These are phyloP conservation scores for Blepharisma japonicum DNA, from an alignment of 73 alveolate genomes.

Conservation along the genomic window DNA sequence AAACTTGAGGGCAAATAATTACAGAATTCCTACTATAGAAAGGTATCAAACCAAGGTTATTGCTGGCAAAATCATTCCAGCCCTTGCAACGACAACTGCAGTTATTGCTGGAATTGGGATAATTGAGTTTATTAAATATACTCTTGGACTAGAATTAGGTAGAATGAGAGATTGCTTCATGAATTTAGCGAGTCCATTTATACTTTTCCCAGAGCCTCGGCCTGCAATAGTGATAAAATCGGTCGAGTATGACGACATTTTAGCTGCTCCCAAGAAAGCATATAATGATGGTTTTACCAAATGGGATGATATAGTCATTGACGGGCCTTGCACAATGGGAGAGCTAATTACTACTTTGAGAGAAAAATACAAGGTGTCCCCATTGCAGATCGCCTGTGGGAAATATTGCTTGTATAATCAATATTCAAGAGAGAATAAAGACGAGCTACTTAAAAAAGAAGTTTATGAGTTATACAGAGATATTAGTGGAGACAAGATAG, in stretches of 20 bases:
- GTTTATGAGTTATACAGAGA: too few relatives aligned
- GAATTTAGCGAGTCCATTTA: slow-evolving; percentile 84
- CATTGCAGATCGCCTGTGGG: slow-evolving; percentile 65
- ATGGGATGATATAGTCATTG: slow-evolving; percentile 85
- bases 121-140: slow-evolving; percentile 61
- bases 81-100: slow-evolving; percentile 99
- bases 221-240: slow-evolving; percentile 78
- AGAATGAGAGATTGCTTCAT: slow-evolving; percentile 85
- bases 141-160: slow-evolving; percentile 37
- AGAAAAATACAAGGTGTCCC: slow-evolving; percentile 55
- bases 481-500: too few relatives aligned
- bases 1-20: slow-evolving; percentile 95
- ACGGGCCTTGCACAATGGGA: slow-evolving; percentile 73
- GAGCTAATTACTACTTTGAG: slow-evolving; percentile 64
- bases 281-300: slow-evolving; percentile 85
- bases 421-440: slow-evolving; percentile 39
- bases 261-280: slow-evolving; percentile 78
- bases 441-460: too few relatives aligned
- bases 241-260: slow-evolving; percentile 69
- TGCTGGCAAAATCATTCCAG: slow-evolving; percentile 99
- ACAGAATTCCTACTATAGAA: slow-evolving; percentile 79
- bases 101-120: slow-evolving; percentile 95
- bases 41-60: slow-evolving; percentile 87
- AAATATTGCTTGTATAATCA: slow-evolving; percentile 61
- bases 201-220: slow-evolving; percentile 76